Conservation (phyloP, 1,139 yeast genomes). For the Sugiyamaella grinbergsii region DNA sequence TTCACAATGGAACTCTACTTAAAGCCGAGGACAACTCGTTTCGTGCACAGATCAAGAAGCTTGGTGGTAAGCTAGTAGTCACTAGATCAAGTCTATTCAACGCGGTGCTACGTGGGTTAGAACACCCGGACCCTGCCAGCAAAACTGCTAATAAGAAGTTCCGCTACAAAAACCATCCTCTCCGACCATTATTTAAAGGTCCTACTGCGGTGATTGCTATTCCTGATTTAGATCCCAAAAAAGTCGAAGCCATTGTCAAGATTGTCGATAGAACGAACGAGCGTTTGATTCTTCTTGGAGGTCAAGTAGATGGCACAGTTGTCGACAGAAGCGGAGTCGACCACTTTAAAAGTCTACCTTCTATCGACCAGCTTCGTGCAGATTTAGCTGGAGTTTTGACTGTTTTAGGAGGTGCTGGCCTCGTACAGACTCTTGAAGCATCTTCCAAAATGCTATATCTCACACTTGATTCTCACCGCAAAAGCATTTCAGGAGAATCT, state of each 20-base stretch:
- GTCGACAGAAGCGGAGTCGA: conserved; percentile 58
- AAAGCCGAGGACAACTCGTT: conserved; percentile 66
- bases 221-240: conserved; percentile 67
- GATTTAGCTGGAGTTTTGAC: conserved; percentile 86
- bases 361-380: conserved; percentile 69
- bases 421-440: conserved; percentile 77
- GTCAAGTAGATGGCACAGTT: conserved; percentile 66
- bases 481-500: conserved; percentile 39
- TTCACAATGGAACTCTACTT: conserved; percentile 80
- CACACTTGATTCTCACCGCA: conserved; percentile 65
- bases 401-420: conserved; percentile 83
- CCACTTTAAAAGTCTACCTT: conserved; percentile 71
- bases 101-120: conserved; percentile 72
- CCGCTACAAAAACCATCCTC: conserved; percentile 54
- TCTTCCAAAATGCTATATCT: conserved; percentile 67
- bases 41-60: conserved; percentile 60
- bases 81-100: conserved; percentile 69
- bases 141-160: conserved; percentile 51
- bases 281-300: conserved; percentile 79
- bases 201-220: conserved; percentile 84
- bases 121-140: conserved; percentile 75
- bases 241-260: conserved; percentile 63
- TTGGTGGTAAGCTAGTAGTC: conserved; percentile 69
- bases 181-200: conserved; percentile 70
- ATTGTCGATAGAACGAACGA: conserved; percentile 66